Conservation (phyloP, 2,329 filamentous ascomycete genomes). For the Trichophaea hybrida region DNA sequence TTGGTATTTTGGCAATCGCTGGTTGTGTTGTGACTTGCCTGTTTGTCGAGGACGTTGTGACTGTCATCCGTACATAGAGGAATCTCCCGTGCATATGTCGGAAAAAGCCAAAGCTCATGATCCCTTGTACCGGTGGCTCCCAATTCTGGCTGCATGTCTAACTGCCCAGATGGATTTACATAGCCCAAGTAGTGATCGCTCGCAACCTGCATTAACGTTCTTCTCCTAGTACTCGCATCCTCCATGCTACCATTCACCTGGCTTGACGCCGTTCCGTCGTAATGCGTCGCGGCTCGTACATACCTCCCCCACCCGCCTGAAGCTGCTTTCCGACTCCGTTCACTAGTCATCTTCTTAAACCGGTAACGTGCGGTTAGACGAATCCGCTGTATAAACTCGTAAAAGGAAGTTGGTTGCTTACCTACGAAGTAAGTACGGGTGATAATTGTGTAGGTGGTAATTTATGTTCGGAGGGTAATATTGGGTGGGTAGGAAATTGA, state of each 20-base stretch:
- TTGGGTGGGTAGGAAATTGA: no score
- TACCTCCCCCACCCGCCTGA: neutral
- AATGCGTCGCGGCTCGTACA: neutral
- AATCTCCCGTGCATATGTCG: slow-evolving; percentile 72
- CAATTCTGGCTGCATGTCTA: slow-evolving; percentile 59
- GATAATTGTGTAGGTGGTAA: no score
- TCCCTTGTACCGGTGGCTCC: slow-evolving; percentile 65
- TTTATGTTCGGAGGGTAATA: no score
- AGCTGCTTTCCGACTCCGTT: no score
- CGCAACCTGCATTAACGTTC: slow-evolving; percentile 43
- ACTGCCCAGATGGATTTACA: slow-evolving; percentile 39
- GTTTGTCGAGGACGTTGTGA: slow-evolving; percentile 33
- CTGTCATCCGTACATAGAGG: slow-evolving; percentile 34
- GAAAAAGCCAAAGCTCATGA: slow-evolving; percentile 90
- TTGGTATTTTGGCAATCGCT: slow-evolving; percentile 58
- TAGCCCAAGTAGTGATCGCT: slow-evolving; percentile 45
- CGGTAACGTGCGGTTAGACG: no score
- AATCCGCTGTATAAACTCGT: no score
- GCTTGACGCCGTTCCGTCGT: neutral
- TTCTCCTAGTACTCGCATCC: slow-evolving; percentile 20
- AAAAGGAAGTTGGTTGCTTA: no score
- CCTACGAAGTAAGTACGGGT: no score
- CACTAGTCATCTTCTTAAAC: no score
- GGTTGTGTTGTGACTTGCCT: slow-evolving; percentile 33
- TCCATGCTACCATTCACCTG: neutral